Evolutionary conservation across 768 basidiomycete species (phyloP), one percentile per base, ranked within the genome.

Genomic region (Tephrocybe sp.): DNA sequence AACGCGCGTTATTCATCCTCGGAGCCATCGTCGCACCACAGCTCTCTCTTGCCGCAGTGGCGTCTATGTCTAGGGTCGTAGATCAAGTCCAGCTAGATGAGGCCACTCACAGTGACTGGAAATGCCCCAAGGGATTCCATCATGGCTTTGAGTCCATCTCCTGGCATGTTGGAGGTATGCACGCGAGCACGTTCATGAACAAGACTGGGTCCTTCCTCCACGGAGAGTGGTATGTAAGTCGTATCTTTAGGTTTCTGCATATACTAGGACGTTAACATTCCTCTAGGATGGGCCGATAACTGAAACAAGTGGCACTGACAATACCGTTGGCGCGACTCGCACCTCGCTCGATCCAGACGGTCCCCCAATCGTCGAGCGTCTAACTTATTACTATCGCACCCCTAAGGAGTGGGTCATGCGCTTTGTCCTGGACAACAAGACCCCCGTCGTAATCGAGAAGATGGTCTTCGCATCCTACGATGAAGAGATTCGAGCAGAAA

Each of bases 201-300:
- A 45, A 23, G 42, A 50, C 32, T n/a, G 48, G 53, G 1, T 50
- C 53, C 0, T 54, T 54, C 26, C 42, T 54, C 37, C 32, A 49
- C 4, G 24, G 9, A 17, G 53, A 54, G 43, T 54, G 53, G 52
- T 54, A 54, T 48, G 52, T 54, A 32, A 36, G 41, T 54, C 4
- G 17, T 36, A 9, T 45, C 21, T 36, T 26, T 32, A 10, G 4
- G n/a, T 23, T 21, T 2, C 18, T n/a, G 8, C 15, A 24, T 4
- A 9, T 18, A 30, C 3, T 14, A 12, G 7, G 15, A 36, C 15
- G 21, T 23, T 49, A 11, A 11, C 23, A 32, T 11, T 21, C 24
- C 30, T 17, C 11, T 33, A 56, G 55, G 39, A 38, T 3, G 55
- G 51, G 10, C 48, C 55, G 0, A 10, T 53, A 23, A 50, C 25